Base-by-base conservation (phyloP, 179 eudicot genomes). In the Silene vulgaris region DNA sequence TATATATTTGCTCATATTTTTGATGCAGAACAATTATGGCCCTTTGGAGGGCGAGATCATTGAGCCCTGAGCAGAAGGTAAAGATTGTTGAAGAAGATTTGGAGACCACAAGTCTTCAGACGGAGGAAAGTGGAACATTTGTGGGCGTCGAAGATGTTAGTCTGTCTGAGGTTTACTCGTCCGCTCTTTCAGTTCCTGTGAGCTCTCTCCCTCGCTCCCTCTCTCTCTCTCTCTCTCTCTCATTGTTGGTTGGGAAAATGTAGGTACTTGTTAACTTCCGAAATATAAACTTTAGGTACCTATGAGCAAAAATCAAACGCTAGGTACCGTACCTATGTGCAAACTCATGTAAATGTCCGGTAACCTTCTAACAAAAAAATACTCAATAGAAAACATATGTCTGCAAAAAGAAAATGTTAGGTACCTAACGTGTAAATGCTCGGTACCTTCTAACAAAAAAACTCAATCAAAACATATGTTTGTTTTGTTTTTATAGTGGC, bases 11-110 rank as follows among this genome's bases (percentile, higher is more conserved):
- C 40, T 74, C 82, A 68, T 80, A 4, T 40, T 16, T 26, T 17
- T 56, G 72, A 60, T 45, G 78, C 85, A 95, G 98, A 85, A 95
- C 99, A 35, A 86, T 95, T 71, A 86, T 86, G 90, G 99, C 96
- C 71, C 90, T 95, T 30, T 95, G 99, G 97, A 90, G 78, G 79
- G 95, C 97, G 65, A 87, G 89, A 82, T 84, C 96, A 20, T 85
- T 92, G 89, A 89, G 86, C 74, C 97, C 90, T 69, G 96, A 95
- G 81, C 95, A 90, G 81, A 92, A 91, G 89, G 93, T 86, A n/a
- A 87, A 79, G 76, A 87, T 93, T 60, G 86, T 86, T 63, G 91
- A 86, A 69, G 90, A 88, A 81, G 95, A 94, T n/a, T 80, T 87
- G 77, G 96, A 90, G 56, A 75, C 77, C 74, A 82, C 86, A 80